These are phyloP conservation scores for Stachybotrys elegans DNA, from an alignment of 2,329 filamentous ascomycete genomes.

Conservation along the genomic window DNA sequence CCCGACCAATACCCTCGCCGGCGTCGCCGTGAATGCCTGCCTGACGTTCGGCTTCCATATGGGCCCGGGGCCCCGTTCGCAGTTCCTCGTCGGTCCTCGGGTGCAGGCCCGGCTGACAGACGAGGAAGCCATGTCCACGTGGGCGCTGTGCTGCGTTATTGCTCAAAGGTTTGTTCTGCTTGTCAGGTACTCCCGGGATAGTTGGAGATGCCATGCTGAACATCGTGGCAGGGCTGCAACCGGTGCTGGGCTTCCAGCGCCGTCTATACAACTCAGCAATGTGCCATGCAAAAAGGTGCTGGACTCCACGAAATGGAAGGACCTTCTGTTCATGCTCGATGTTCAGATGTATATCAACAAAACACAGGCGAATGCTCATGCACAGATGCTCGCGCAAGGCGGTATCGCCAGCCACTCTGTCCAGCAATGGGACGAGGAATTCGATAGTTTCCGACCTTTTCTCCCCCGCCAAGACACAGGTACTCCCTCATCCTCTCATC, in stretches of 20 bases:
- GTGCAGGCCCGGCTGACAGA: constrained; percentile 39
- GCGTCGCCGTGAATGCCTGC: constrained; percentile 41
- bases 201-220: constrained; percentile 5
- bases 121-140: constrained; percentile 48
- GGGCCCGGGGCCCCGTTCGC: constrained; percentile 43
- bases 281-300: constrained; percentile 33
- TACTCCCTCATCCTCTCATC: too few relatives aligned
- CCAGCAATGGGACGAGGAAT: constrained; percentile 46
- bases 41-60: constrained; percentile 47
- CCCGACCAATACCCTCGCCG: constrained; percentile 41
- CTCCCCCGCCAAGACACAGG: constrained; percentile 43
- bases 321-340: constrained; percentile 39
- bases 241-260: constrained; percentile 40
- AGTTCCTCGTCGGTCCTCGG: constrained; percentile 39
- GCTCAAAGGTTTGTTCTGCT: constrained; percentile 36
- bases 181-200: background rate
- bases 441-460: constrained; percentile 40
- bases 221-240: constrained; percentile 23
- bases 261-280: constrained; percentile 47
- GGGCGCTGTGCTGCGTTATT: constrained; percentile 48
- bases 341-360: constrained; percentile 47
- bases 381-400: constrained; percentile 39
- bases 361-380: constrained; percentile 41
- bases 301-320: constrained; percentile 34
- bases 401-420: constrained; percentile 43